These are phyloP conservation scores for Erysiphe neolycopersici DNA, from an alignment of 2,329 filamentous ascomycete genomes.

Conservation along the genomic window DNA sequence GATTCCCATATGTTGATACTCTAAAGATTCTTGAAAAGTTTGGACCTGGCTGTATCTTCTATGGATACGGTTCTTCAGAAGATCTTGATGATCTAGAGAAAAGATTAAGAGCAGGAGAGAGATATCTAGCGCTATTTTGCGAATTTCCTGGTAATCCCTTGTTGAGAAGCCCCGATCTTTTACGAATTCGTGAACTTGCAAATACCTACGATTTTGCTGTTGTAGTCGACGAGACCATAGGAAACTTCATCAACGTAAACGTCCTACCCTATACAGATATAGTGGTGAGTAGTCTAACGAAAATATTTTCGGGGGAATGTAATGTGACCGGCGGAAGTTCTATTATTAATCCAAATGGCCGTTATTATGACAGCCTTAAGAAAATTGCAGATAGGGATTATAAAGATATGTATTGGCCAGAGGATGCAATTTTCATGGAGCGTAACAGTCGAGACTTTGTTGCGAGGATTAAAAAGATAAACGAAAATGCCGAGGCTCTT, in stretches of 20 bases:
- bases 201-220: slow-evolving; percentile 69
- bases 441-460: slow-evolving; percentile 86
- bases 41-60: slow-evolving; percentile 69
- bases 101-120: slow-evolving; percentile 43
- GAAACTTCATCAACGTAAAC: slow-evolving; percentile 88
- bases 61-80: slow-evolving; percentile 48
- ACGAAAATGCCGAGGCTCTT: slow-evolving; percentile 61
- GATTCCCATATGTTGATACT: slow-evolving; percentile 95
- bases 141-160: slow-evolving; percentile 90
- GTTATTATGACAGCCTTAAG: slow-evolving; percentile 45
- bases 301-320: slow-evolving; percentile 90
- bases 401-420: slow-evolving; percentile 81
- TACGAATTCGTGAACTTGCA: slow-evolving; percentile 53
- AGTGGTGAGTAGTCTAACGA: slow-evolving; percentile 83
- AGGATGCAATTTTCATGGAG: slow-evolving; percentile 86
- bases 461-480: slow-evolving; percentile 57
- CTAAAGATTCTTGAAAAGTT: slow-evolving; percentile 90
- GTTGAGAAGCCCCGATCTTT: slow-evolving; percentile 58
- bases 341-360: slow-evolving; percentile 36
- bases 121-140: slow-evolving; percentile 63
- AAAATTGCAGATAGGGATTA: slow-evolving; percentile 33
- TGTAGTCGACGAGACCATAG: slow-evolving; percentile 86
- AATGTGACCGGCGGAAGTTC: slow-evolving; percentile 89
- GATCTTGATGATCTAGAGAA: slow-evolving; percentile 67
- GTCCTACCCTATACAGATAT: slow-evolving; percentile 74